These are phyloP conservation scores for Blastobotrys apis DNA, from an alignment of 1,139 yeast species.

Conservation along the genomic window DNA sequence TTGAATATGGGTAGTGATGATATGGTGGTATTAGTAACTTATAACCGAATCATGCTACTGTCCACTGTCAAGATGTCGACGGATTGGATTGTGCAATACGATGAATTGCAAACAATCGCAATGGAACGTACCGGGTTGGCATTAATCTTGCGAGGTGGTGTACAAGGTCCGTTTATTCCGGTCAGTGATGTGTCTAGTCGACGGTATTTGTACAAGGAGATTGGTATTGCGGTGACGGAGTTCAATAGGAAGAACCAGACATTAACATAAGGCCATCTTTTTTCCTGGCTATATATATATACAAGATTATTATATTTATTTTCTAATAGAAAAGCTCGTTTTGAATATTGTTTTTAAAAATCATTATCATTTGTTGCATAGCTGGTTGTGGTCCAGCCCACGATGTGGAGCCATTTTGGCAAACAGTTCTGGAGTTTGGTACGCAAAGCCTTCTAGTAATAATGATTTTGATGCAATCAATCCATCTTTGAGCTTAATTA, in stretches of 20 bases:
- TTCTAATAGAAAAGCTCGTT: not conserved
- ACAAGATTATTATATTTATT: constrained; percentile 2
- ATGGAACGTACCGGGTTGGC: constrained; percentile 78
- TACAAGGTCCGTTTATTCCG: constrained; percentile 75
- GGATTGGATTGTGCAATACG: constrained; percentile 64
- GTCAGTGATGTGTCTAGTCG: constrained; percentile 65
- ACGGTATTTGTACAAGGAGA: constrained; percentile 62
- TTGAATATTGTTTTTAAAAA: not conserved
- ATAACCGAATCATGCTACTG: constrained; percentile 63
- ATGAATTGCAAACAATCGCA: constrained; percentile 60
- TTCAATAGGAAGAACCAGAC: constrained; percentile 47
- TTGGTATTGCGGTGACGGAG: constrained; percentile 76
- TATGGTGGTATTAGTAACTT: constrained; percentile 71
- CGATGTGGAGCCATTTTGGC: constrained; percentile 16
- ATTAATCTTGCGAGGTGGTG: constrained; percentile 54
- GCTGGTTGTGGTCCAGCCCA: constrained; percentile 13
- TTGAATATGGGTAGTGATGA: constrained; percentile 61
- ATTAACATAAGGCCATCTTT: constrained; percentile 15
- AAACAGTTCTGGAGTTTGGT: constrained; percentile 16
- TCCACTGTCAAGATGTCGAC: constrained; percentile 57
- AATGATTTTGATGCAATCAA: constrained; percentile 13
- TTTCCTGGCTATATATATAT: constrained; percentile 1
- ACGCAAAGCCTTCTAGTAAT: constrained; percentile 19
- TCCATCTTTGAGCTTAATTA: constrained; percentile 17
- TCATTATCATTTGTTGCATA: not conserved